Base-by-base conservation (phyloP, 192 early-diverging fungal genomes). In the Chytriomyces sp. region DNA sequence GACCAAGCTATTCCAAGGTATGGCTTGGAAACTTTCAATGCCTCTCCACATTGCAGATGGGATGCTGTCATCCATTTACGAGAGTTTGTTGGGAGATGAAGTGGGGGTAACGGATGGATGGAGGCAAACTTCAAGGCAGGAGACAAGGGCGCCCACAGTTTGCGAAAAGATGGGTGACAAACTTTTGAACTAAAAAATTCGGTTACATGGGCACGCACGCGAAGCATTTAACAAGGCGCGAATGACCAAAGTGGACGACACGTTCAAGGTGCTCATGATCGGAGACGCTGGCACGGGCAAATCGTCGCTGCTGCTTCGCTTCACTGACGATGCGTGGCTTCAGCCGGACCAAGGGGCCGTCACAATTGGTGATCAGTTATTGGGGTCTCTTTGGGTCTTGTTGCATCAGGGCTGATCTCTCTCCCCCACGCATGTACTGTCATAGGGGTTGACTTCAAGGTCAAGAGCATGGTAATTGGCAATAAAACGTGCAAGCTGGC, bases 261-360 rank as follows among this genome's bases (percentile, higher is more conserved):
- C 96, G 5, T 93, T 97, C 81, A 99, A 99, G 82, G 84, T 99
- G 47, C 83, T 99, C 18, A 86, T 99, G 46, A 95, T 99, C 79
- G 97, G 97, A 18, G 97, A 97, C 84, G 93, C 92, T 13, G 94
- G 94, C 65, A 96, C 96, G 45, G 97, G 97, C 68, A 99, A 99
- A 82, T 95, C 93, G 53, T 95, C 93, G 9, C 84, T 99, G 45
- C 86, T 99, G 47, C 85, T 97, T 67, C 91, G 96, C 61, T 98
- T 98, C 77, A 95, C 93, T 3, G 96, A 98, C 79, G 96, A 97
- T 77, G 87, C 90, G 61, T 99, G 96, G 85, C 83, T 96, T 77
- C 91, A 93, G 28, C 94, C 94, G 45, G 96, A 98, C 64, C 93
- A 98, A 80, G 91, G 91, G 18, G 91, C 91, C 24, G 94, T 96